phyloP scores from a whole-genome alignment of 192 early-diverging fungal genomes.

The Jimgerdemannia lactiflua region DNA sequence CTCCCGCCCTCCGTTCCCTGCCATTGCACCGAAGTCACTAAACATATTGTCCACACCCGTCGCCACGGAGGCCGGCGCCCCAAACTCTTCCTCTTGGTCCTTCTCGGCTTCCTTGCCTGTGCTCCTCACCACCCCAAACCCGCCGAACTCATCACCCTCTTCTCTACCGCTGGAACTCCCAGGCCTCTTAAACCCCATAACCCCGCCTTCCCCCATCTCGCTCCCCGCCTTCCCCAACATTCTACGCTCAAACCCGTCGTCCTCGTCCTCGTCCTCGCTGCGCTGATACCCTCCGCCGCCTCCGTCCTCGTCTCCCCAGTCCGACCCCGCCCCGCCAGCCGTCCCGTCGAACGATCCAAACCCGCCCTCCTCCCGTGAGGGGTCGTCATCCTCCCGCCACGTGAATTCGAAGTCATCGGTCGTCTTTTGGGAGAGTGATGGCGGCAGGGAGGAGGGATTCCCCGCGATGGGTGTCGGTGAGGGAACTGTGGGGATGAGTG shows the following conservation, averaged over 20 bases:
- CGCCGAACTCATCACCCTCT: background rate
- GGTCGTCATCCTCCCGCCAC: too few species aligned
- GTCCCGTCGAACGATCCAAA: too few species aligned
- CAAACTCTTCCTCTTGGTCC: background rate
- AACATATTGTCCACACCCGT: background rate
- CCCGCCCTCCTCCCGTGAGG: too few species aligned
- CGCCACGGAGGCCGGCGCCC: background rate
- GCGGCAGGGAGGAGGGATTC: too few species aligned
- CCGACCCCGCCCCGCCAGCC: background rate
- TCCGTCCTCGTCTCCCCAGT: background rate
- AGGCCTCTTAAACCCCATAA: too few species aligned
- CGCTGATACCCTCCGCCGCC: background rate
- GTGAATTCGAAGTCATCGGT: too few species aligned
- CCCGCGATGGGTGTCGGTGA: too few species aligned
- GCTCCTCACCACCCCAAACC: background rate
- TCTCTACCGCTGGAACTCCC: too few species aligned
- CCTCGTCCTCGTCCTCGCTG: background rate
- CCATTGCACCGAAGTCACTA: background rate
- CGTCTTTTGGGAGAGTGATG: too few species aligned
- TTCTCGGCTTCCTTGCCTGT: background rate
- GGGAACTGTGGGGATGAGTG: too few species aligned
- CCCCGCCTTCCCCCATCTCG: too few species aligned
- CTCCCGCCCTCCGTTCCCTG: background rate
- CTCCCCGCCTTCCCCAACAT: too few species aligned
- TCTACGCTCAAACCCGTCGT: background rate